Evolutionary conservation across 768 basidiomycete genomes (phyloP).

Genomic region (Lactarius akahatsu): DNA sequence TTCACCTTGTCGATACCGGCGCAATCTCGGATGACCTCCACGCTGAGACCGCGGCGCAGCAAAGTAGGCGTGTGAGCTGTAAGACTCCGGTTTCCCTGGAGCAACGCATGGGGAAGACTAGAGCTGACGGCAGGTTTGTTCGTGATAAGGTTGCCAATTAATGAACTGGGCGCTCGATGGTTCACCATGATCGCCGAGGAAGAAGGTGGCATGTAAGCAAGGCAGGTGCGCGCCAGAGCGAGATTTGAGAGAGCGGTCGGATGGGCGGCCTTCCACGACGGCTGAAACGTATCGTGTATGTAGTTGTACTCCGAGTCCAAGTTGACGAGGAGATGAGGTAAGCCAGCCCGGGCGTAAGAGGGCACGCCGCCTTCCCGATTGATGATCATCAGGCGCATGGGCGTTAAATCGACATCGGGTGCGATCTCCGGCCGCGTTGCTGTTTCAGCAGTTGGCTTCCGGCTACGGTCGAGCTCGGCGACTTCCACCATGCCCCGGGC

Average conservation of each 20-base stretch:
- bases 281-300: slow-evolving; percentile 82
- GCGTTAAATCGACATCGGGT: slow-evolving; percentile 78
- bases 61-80: slow-evolving; percentile 92
- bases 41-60: slow-evolving; percentile 82
- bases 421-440: slow-evolving; percentile 36
- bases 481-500: slow-evolving; percentile 77
- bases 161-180: slow-evolving; percentile 90
- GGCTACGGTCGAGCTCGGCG: slow-evolving; percentile 47
- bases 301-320: slow-evolving; percentile 81
- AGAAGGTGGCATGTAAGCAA: slow-evolving; percentile 87
- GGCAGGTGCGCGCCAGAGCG: slow-evolving; percentile 77
- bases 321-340: slow-evolving; percentile 96
- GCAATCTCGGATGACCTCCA: slow-evolving; percentile 72
- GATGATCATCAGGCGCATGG: slow-evolving; percentile 95
- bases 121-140: slow-evolving; percentile 97
- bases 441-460: slow-evolving; percentile 38
- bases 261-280: slow-evolving; percentile 71
- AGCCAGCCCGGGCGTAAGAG: slow-evolving; percentile 92
- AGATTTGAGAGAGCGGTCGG: slow-evolving; percentile 89
- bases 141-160: slow-evolving; percentile 96
- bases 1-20: slow-evolving; percentile 72
- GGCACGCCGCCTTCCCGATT: slow-evolving; percentile 96
- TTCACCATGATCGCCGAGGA: slow-evolving; percentile 97
- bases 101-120: slow-evolving; percentile 88
- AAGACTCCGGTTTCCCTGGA: slow-evolving; percentile 82